A percentile compares a stretch with the other conserved stretches of the same genome.
Evolutionary conservation across 1,284 basidiomycete species (phyloP).

Genomic region (Lentinus polychrous): DNA sequence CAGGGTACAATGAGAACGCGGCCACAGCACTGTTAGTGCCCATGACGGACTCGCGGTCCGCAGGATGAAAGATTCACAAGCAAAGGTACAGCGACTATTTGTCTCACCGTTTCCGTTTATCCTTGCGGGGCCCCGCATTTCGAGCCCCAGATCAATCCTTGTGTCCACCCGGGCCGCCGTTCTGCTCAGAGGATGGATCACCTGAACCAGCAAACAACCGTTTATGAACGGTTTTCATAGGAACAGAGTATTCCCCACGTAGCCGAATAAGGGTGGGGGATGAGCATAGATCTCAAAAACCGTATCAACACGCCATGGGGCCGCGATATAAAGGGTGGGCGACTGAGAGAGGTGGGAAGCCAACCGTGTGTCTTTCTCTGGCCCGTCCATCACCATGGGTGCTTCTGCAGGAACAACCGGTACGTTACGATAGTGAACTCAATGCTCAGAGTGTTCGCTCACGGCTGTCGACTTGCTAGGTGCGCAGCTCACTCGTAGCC

Average conservation of each 20-base stretch:
- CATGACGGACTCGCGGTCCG: too few relatives aligned
- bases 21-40: too few relatives aligned
- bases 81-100: too few relatives aligned
- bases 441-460: conserved; percentile 1
- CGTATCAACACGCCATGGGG: too few relatives aligned
- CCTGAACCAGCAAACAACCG: not conserved
- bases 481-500: conserved; percentile 36
- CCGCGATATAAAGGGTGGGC: not conserved
- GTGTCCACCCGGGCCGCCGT: not conserved
- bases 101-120: not conserved
- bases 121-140: conserved; percentile 1
- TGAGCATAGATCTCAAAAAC: too few relatives aligned
- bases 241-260: not conserved
- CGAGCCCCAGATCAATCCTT: not conserved
- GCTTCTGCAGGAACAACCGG: conserved; percentile 28
- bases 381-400: conserved; percentile 15
- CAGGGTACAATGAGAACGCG: too few relatives aligned
- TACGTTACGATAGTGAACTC: conserved; percentile 14
- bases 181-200: not conserved
- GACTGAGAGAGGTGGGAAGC: not conserved
- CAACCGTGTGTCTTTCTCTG: not conserved
- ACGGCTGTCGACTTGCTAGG: conserved; percentile 25
- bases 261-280: not conserved
- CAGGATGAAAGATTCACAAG: too few relatives aligned
- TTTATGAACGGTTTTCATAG: not conserved